Conservation (phyloP, 768 basidiomycete genomes). For the Lentinula aciculospora region DNA sequence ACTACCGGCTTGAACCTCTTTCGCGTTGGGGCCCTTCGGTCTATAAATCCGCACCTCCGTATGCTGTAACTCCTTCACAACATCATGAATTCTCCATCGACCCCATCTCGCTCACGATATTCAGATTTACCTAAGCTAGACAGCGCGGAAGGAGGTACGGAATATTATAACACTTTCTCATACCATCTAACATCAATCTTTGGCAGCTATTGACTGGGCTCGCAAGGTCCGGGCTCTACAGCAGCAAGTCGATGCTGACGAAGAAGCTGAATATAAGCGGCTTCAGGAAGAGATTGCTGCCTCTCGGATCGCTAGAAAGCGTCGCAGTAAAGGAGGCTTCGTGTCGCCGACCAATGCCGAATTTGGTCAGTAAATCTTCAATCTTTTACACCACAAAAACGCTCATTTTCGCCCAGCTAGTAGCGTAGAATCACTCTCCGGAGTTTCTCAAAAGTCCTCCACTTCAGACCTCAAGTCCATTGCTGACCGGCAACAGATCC, state of each 20-base stretch:
- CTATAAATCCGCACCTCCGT: not conserved
- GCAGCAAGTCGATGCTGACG: slow-evolving; percentile 75
- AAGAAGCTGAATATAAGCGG: slow-evolving; percentile 68
- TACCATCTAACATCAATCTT: not conserved
- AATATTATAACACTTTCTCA: not conserved
- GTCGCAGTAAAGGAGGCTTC: slow-evolving; percentile 39
- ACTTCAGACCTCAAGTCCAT: slow-evolving; percentile 11
- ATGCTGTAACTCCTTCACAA: not conserved
- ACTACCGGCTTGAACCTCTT: too few relatives aligned
- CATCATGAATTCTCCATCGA: not conserved
- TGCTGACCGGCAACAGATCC: slow-evolving; percentile 33
- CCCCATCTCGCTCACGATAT: slow-evolving; percentile 1
- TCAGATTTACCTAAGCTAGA: slow-evolving; percentile 48
- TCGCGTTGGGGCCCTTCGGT: not conserved
- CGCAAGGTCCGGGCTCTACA: slow-evolving; percentile 76
- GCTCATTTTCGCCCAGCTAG: slow-evolving; percentile 5
- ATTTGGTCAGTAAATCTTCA: slow-evolving; percentile 34
- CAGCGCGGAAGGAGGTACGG: slow-evolving; percentile 34
- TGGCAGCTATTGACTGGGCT: slow-evolving; percentile 16
- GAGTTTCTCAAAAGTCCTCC: slow-evolving; percentile 15
- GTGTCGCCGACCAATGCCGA: slow-evolving; percentile 34
- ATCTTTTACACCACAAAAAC: not conserved
- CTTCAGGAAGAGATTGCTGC: slow-evolving; percentile 61
- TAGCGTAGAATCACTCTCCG: slow-evolving; percentile 18
- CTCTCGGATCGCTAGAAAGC: slow-evolving; percentile 43